phyloP scores from a whole-genome alignment of 2,329 filamentous ascomycete species.

The Cytospora chrysosperma region DNA sequence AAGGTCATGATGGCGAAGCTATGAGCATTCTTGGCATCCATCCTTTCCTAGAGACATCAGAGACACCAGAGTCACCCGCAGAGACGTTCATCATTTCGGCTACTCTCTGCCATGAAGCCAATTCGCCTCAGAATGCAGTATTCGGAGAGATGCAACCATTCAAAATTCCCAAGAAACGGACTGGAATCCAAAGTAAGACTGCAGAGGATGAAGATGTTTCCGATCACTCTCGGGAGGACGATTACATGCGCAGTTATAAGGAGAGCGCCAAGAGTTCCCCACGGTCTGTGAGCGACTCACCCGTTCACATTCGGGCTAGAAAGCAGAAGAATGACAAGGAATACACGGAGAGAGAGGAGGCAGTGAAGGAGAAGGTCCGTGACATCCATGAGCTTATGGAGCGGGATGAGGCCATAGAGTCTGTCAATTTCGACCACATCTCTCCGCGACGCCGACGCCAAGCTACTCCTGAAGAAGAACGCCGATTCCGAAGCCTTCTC shows the following conservation, averaged over 20 bases:
- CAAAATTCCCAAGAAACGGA: too few relatives aligned
- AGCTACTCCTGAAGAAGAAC: slow-evolving; percentile 8
- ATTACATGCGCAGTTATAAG: neutral
- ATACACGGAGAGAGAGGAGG: neutral
- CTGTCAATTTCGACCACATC: neutral
- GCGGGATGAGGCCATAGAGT: slow-evolving; percentile 15
- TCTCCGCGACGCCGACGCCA: neutral
- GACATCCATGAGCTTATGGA: neutral
- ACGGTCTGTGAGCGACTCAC: neutral
- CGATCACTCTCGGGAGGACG: neutral
- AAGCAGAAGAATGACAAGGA: neutral
- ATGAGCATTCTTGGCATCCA: slow-evolving; percentile 19
- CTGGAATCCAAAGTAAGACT: neutral
- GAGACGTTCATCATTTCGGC: slow-evolving; percentile 22
- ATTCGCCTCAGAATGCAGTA: neutral
- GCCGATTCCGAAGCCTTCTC: slow-evolving; percentile 19
- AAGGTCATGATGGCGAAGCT: slow-evolving; percentile 6
- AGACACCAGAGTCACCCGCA: neutral
- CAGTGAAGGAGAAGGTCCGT: neutral
- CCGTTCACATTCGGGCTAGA: neutral
- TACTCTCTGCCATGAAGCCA: neutral
- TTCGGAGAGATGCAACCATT: neutral
- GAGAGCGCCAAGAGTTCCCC: neutral
- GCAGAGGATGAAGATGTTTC: neutral
- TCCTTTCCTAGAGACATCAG: slow-evolving; percentile 3